A percentile compares a stretch with the other conserved stretches of the same genome.
Conservation (phyloP, 495 filamentous ascomycete species). For the Xylaria scruposa region DNA sequence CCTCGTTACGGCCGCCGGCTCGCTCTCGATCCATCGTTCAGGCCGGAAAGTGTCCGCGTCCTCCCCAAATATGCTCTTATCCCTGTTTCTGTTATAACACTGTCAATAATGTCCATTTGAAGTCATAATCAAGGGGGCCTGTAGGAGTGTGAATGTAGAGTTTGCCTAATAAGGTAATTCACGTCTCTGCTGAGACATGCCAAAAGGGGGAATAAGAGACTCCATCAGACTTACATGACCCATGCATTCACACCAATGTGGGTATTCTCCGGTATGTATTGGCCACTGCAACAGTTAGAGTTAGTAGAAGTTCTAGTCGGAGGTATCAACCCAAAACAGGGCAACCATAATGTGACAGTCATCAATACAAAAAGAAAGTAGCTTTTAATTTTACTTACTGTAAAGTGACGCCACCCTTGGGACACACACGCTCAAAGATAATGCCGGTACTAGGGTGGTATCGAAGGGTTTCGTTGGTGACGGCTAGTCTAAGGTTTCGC, state of each 20-base stretch:
- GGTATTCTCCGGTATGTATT: conserved; percentile 60
- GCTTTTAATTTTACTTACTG: conserved; percentile 25
- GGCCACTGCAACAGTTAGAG: conserved; percentile 34
- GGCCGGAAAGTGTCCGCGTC: conserved; percentile 61
- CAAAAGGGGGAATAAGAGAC: too few relatives aligned
- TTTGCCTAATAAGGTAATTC: too few relatives aligned
- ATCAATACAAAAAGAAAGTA: not conserved
- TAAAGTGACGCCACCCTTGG: conserved; percentile 58
- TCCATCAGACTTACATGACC: conserved; percentile 43
- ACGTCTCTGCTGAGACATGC: too few relatives aligned
- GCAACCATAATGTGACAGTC: not conserved
- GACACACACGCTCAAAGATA: conserved; percentile 64
- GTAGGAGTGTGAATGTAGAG: too few relatives aligned
- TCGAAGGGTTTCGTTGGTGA: conserved; percentile 68
- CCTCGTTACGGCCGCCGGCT: conserved; percentile 24
- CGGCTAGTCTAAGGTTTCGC: conserved; percentile 62
- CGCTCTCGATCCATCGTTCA: conserved; percentile 60
- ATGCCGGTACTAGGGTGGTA: conserved; percentile 64
- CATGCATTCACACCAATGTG: conserved; percentile 64
- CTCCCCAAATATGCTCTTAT: conserved; percentile 59
- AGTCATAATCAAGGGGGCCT: too few relatives aligned
- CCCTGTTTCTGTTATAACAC: conserved; percentile 42
- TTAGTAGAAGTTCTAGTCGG: not conserved
- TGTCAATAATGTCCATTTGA: too few relatives aligned
- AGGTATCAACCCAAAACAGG: not conserved